Conservation (phyloP, 2,329 filamentous ascomycete genomes). For the Aspergillus carbonarius region DNA sequence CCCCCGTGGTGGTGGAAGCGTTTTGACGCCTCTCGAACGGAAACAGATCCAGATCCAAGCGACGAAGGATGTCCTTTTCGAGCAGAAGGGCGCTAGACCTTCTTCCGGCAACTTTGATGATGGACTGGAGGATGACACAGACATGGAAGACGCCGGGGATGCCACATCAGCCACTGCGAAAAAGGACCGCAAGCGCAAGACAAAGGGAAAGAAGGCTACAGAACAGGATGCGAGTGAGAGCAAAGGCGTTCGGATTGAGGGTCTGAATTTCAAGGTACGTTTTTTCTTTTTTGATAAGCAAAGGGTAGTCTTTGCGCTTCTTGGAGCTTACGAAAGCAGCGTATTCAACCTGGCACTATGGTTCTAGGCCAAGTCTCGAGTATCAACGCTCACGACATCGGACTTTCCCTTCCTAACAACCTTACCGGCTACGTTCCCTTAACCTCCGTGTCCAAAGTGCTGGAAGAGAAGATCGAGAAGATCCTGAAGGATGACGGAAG, state of each 20-base stretch:
- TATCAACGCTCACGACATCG: constrained; percentile 76
- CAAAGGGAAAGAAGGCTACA: constrained; percentile 51
- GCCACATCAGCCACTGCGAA: constrained; percentile 32
- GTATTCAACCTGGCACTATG: constrained; percentile 78
- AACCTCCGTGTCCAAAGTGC: constrained; percentile 79
- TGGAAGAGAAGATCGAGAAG: constrained; percentile 73
- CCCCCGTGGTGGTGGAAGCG: constrained; percentile 84
- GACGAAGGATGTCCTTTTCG: constrained; percentile 85
- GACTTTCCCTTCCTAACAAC: constrained; percentile 87
- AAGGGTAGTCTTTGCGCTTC: not conserved
- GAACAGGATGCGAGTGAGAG: constrained; percentile 52
- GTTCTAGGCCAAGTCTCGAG: constrained; percentile 83
- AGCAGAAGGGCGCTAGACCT: constrained; percentile 65
- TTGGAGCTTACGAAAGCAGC: constrained; percentile 54
- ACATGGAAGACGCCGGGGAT: constrained; percentile 51
- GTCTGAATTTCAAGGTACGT: constrained; percentile 81
- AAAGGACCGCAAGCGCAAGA: constrained; percentile 42
- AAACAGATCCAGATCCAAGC: constrained; percentile 96
- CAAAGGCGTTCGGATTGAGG: constrained; percentile 70
- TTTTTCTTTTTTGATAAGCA: constrained; percentile 6
- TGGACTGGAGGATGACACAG: constrained; percentile 56
- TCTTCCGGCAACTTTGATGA: constrained; percentile 52
- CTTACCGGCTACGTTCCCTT: constrained; percentile 85
- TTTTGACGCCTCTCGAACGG: constrained; percentile 89
- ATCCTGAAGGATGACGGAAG: constrained; percentile 60